phyloP scores from a whole-genome alignment of 495 filamentous ascomycete genomes.

The Aspergillus baeticus region DNA sequence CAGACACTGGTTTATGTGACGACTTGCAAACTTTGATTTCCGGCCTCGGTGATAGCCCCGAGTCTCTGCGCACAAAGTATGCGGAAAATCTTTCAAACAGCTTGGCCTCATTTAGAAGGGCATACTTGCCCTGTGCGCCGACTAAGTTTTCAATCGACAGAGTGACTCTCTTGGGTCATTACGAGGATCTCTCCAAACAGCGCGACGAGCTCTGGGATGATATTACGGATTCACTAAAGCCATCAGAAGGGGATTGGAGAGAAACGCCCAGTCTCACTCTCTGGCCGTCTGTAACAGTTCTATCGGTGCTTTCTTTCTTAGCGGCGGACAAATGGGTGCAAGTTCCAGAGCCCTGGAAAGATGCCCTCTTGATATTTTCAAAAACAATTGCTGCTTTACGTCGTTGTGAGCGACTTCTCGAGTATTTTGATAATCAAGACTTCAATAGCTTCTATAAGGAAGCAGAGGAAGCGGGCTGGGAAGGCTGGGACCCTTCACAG shows the following conservation, averaged over 20 bases:
- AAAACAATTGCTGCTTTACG: slow-evolving; percentile 8
- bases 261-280: background rate
- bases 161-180: background rate
- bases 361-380: slow-evolving; percentile 2
- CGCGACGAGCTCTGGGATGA: background rate
- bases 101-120: slow-evolving; percentile 7
- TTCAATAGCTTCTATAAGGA: slow-evolving; percentile 14
- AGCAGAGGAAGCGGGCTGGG: background rate
- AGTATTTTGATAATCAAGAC: slow-evolving; percentile 8
- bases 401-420: slow-evolving; percentile 6
- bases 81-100: slow-evolving; percentile 9
- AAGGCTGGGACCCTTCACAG: background rate
- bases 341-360: slow-evolving; percentile 12
- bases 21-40: slow-evolving; percentile 8
- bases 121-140: background rate
- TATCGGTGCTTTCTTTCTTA: slow-evolving; percentile 8
- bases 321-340: slow-evolving; percentile 5
- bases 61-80: slow-evolving; percentile 2
- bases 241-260: background rate
- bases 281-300: slow-evolving; percentile 6
- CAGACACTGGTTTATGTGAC: background rate
- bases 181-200: background rate
- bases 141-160: background rate
- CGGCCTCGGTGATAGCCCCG: background rate
- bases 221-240: background rate